These are phyloP conservation scores for Schizophyllum amplum DNA, from an alignment of 1,284 basidiomycete genomes.

Conservation along the genomic window DNA sequence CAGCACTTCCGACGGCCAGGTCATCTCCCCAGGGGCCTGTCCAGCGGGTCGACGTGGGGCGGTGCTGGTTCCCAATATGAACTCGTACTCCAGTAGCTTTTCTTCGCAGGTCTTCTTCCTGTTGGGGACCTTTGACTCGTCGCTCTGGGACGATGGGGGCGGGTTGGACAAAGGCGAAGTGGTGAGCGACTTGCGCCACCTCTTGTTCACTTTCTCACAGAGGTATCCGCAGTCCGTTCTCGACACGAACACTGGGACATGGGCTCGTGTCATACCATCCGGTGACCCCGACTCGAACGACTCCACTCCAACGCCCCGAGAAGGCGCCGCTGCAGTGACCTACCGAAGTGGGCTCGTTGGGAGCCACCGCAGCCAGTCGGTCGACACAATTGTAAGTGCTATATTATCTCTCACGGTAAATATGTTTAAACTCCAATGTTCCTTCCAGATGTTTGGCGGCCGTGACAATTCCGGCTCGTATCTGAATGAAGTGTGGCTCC, in stretches of 20 bases:
- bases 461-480: constrained; percentile 57
- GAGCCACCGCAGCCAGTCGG: constrained; percentile 32
- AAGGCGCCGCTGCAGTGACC: constrained; percentile 62
- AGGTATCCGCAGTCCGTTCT: constrained; percentile 42
- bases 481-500: constrained; percentile 67
- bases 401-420: constrained; percentile 4
- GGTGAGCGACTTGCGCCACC: constrained; percentile 30
- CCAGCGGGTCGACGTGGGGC: constrained; percentile 64
- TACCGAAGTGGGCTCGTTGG: constrained; percentile 50
- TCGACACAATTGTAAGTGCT: constrained; percentile 55
- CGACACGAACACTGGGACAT: constrained; percentile 52
- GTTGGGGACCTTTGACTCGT: constrained; percentile 54
- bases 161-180: constrained; percentile 61
- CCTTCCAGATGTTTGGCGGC: constrained; percentile 57
- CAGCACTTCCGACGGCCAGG: constrained; percentile 29
- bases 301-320: constrained; percentile 53
- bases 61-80: constrained; percentile 53
- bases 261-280: constrained; percentile 66
- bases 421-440: constrained; percentile 1
- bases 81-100: constrained; percentile 46
- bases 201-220: constrained; percentile 5
- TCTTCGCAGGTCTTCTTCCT: constrained; percentile 57
- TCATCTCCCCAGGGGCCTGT: constrained; percentile 39
- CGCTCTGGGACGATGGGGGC: constrained; percentile 57
- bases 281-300: constrained; percentile 54